These are phyloP conservation scores for Xylariaceae sp. DNA, from an alignment of 2,329 filamentous ascomycete genomes.

Conservation along the genomic window DNA sequence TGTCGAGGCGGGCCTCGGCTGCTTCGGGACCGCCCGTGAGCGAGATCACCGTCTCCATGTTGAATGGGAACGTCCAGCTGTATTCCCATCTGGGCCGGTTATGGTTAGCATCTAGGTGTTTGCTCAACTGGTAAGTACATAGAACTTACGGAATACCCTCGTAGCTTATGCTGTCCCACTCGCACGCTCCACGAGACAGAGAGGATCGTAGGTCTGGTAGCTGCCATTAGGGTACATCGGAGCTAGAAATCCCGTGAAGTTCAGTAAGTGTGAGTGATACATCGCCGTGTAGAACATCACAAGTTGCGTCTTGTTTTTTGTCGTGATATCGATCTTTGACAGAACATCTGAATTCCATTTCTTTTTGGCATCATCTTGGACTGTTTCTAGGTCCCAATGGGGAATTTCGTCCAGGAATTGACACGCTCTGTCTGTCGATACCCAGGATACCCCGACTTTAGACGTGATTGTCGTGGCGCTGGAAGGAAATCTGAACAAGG, in stretches of 20 bases:
- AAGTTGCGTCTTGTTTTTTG: slow-evolving; percentile 50
- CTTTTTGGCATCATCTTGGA: slow-evolving; percentile 43
- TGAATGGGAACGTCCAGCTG: slow-evolving; percentile 60
- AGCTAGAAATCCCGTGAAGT: slow-evolving; percentile 60
- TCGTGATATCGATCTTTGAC: slow-evolving; percentile 44
- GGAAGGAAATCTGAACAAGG: slow-evolving; percentile 50
- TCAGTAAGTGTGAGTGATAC: slow-evolving; percentile 61
- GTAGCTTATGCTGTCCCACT: slow-evolving; percentile 49
- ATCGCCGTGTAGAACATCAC: slow-evolving; percentile 59
- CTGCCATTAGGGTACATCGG: slow-evolving; percentile 54
- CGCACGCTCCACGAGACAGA: slow-evolving; percentile 55
- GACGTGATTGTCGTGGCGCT: slow-evolving; percentile 47
- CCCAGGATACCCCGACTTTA: slow-evolving; percentile 53
- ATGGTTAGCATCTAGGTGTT: not conserved
- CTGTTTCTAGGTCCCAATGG: slow-evolving; percentile 44
- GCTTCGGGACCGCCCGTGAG: slow-evolving; percentile 52
- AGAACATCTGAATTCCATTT: slow-evolving; percentile 52
- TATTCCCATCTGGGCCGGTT: slow-evolving; percentile 46
- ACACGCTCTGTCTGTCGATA: slow-evolving; percentile 52
- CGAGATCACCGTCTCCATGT: slow-evolving; percentile 55
- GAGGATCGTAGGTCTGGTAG: slow-evolving; percentile 49
- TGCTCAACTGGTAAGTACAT: too few species aligned
- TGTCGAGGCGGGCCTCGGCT: slow-evolving; percentile 53
- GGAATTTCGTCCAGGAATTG: slow-evolving; percentile 51
- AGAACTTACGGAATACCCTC: slow-evolving; percentile 43